Conservation (phyloP, 208 protist species). For the Tetramitus jugosus region DNA sequence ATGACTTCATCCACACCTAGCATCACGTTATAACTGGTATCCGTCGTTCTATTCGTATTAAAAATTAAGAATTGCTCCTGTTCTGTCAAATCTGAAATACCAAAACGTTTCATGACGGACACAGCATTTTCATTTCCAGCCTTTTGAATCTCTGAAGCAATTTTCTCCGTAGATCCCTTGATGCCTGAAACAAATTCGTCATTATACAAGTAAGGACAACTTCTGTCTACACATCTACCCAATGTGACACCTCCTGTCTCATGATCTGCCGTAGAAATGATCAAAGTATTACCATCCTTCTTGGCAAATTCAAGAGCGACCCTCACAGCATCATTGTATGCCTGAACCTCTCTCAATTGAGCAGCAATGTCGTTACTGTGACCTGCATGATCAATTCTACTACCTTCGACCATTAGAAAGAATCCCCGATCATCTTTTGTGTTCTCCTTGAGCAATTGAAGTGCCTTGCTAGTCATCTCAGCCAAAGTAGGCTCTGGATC, state of each 20-base stretch:
- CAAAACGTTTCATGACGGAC: neutral
- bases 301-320: neutral
- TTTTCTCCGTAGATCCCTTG: neutral
- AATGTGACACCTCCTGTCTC: conserved; percentile 10
- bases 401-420: conserved; percentile 14
- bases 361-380: neutral
- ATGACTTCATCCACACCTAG: neutral
- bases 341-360: neutral
- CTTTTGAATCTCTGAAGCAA: neutral
- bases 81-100: neutral
- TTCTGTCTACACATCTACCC: neutral
- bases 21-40: neutral
- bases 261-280: conserved; percentile 22
- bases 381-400: neutral
- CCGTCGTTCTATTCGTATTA: neutral
- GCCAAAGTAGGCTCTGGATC: neutral
- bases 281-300: neutral
- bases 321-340: neutral
- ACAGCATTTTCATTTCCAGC: neutral
- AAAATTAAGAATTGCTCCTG: neutral
- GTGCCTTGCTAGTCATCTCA: neutral
- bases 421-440: neutral
- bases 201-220: neutral
- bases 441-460: neutral
- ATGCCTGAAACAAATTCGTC: no score